Percentiles rank a stretch among this genome's conserved stretches.
phyloP scores from a whole-genome alignment of 2,329 filamentous ascomycete genomes.

The Apiospora aurea region DNA sequence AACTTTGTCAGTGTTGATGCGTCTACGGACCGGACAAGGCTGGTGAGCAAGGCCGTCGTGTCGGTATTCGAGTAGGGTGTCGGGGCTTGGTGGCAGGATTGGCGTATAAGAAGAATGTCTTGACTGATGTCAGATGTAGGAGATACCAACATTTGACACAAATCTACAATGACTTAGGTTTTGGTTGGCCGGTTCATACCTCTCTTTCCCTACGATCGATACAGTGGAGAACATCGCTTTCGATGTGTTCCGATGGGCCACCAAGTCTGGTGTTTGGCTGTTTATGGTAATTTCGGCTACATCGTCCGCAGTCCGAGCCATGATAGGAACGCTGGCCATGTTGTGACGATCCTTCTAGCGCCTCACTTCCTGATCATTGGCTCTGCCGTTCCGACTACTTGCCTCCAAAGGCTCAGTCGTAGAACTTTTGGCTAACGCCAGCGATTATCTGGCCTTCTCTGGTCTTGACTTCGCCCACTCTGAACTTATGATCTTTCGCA shows the following conservation, averaged over 20 bases:
- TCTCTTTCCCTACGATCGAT: neutral
- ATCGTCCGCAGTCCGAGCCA: neutral
- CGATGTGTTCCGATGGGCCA: neutral
- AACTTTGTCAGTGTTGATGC: neutral
- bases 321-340: neutral
- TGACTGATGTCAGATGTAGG: neutral
- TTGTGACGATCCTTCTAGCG: neutral
- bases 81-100: neutral
- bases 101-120: too few relatives aligned
- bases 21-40: neutral
- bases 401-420: constrained; percentile 28
- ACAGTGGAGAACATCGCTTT: neutral
- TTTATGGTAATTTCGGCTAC: neutral
- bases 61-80: neutral
- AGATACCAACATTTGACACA: neutral
- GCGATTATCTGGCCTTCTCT: constrained; percentile 37
- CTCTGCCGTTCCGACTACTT: neutral
- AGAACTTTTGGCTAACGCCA: constrained; percentile 34
- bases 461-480: constrained; percentile 33
- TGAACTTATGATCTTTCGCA: constrained; percentile 37
- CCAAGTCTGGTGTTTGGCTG: neutral
- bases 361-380: neutral
- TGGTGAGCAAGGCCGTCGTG: constrained; percentile 1
- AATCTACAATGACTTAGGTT: neutral
- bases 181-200: neutral